A percentile compares a stretch with the other conserved stretches of the same genome.
phyloP scores from a whole-genome alignment of 2,329 filamentous ascomycete genomes.

The Cercospora nicotianae region DNA sequence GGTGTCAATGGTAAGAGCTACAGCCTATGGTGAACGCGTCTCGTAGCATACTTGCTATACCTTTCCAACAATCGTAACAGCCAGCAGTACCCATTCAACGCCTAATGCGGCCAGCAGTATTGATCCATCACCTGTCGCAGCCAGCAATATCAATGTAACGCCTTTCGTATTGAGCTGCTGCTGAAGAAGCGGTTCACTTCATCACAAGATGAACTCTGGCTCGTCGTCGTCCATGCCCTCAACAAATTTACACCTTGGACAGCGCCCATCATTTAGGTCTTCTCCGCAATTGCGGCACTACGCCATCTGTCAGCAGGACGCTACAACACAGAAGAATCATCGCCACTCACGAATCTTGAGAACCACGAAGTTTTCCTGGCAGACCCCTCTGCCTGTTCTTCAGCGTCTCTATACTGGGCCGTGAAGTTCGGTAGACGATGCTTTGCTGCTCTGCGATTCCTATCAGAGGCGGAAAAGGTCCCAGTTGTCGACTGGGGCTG shows the following conservation, averaged over 20 bases:
- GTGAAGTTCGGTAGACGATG: neutral
- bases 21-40: neutral
- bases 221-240: neutral
- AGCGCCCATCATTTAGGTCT: neutral
- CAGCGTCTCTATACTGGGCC: neutral
- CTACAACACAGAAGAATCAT: neutral
- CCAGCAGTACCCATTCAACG: neutral
- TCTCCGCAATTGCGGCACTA: constrained; percentile 3
- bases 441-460: neutral
- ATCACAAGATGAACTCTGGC: neutral
- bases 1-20: neutral
- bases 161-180: neutral
- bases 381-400: neutral
- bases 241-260: neutral
- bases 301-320: neutral
- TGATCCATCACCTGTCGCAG: neutral
- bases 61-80: neutral
- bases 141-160: neutral
- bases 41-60: neutral
- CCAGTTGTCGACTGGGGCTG: neutral
- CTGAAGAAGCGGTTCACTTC: neutral
- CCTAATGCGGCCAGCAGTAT: neutral
- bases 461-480: neutral
- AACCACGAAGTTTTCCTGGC: neutral
- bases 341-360: neutral